These are phyloP conservation scores for Leccinum huronense DNA, from an alignment of 1,284 basidiomycete species.

Conservation along the genomic window DNA sequence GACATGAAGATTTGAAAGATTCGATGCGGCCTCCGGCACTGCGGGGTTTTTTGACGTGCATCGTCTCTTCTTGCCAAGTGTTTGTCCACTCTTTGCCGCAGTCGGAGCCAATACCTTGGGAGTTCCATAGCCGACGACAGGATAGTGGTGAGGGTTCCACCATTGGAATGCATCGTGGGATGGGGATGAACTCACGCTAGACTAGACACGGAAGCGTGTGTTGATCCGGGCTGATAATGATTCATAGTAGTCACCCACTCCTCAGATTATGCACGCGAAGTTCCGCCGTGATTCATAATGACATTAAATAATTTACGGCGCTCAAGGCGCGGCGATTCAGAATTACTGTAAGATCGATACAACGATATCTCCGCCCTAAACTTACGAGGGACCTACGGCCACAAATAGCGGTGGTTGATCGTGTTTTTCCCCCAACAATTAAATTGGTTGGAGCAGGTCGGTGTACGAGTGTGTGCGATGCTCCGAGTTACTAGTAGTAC, in stretches of 20 bases:
- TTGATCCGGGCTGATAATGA: no score
- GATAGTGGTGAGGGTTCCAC: no score
- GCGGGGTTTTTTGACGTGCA: not conserved
- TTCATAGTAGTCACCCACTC: no score
- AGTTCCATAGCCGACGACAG: no score
- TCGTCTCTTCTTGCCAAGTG: not conserved
- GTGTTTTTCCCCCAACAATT: not conserved
- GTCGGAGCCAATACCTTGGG: not conserved
- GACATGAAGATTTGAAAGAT: no score
- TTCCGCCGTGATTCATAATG: no score
- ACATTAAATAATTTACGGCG: conserved; percentile 25
- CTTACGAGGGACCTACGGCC: conserved; percentile 8
- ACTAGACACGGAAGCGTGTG: no score
- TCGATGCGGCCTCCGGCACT: not conserved
- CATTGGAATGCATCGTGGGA: no score
- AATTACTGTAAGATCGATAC: conserved; percentile 3
- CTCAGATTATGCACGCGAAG: no score
- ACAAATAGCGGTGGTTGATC: conserved; percentile 7
- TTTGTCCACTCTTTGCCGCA: not conserved
- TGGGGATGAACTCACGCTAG: no score
- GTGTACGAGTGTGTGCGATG: not conserved
- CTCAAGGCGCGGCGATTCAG: conserved; percentile 10
- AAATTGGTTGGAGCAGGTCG: conserved; percentile 10
- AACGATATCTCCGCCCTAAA: conserved; percentile 26
- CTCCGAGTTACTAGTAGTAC: no score